Evolutionary conservation across 805 yeast species (phyloP).

Genomic region (Starmerella floricola): DNA sequence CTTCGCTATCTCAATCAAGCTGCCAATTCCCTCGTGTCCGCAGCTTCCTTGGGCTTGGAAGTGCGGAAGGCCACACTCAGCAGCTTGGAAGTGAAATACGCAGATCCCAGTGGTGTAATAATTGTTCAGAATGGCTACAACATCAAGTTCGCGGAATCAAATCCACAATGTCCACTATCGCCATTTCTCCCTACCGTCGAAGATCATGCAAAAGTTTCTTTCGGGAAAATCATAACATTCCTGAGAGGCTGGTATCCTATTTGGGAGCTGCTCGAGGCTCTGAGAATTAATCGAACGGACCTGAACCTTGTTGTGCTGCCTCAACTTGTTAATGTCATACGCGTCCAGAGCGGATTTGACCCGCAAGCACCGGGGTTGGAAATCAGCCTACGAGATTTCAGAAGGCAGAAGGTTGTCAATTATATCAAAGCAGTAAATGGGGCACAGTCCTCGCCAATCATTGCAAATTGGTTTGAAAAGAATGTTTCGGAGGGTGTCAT

Average conservation of each 20-base stretch:
- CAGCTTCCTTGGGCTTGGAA: conserved; percentile 13
- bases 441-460: conserved; percentile 8
- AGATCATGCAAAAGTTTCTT: conserved; percentile 18
- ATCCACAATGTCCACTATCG: conserved; percentile 22
- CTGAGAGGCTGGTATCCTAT: conserved; percentile 17
- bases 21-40: conserved; percentile 21
- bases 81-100: conserved; percentile 19
- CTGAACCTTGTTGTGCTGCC: conserved; percentile 20
- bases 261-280: conserved; percentile 13
- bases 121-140: conserved; percentile 13
- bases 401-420: conserved; percentile 10
- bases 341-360: conserved; percentile 12
- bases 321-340: conserved; percentile 19
- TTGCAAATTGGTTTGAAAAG: conserved; percentile 17
- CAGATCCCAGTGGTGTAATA: conserved; percentile 14
- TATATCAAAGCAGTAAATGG: conserved; percentile 18
- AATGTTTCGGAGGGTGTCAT: conserved; percentile 6
- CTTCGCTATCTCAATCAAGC: conserved; percentile 15
- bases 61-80: conserved; percentile 17
- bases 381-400: conserved; percentile 18
- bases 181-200: conserved; percentile 23
- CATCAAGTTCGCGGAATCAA: conserved; percentile 13
- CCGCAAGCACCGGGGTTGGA: conserved; percentile 16
- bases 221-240: conserved; percentile 15
- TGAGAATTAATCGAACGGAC: conserved; percentile 1